Evolutionary conservation across 2,329 filamentous ascomycete genomes (phyloP), one percentile per base, ranked within the genome.

Genomic region (Verticillium dahliae): DNA sequence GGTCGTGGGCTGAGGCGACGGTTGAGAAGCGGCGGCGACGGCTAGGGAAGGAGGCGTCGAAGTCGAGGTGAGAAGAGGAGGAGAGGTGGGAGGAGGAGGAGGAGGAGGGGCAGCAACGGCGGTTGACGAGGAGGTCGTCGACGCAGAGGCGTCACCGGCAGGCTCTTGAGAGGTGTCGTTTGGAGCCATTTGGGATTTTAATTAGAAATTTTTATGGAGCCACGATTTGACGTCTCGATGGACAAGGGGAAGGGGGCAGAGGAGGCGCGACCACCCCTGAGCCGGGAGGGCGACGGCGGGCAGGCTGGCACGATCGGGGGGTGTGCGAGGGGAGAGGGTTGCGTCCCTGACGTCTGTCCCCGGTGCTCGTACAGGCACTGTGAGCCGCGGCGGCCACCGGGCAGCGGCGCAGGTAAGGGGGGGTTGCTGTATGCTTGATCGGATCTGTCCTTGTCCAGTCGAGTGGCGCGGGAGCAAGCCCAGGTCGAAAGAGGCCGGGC

Each of bases 191-290:
- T 72, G 70, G 71, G 70, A 70, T 71, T 73, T 75, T 73, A 74
- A 74, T 75, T 74, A 72, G 71, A 70, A 67, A 70, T 71, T 73
- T 73, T 72, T 73, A 73, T 73, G 72, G 72, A 73, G 71, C 71
- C 73, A 71, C 68, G 69, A 73, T 73, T 72, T 56, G 52, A 63
- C 60, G 56, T 62, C 62, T 68, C 69, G 67, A 69, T 66, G 69
- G 68, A 69, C 64, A 65, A 69, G 69, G 69, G 70, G 69, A 65
- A 60, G 56, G 64, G 39, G 64, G 39, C 57, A 39, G 45, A 34
- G 34, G 35, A 65, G 62, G 64, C 64, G 62, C 62, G 62, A 64
- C 45, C 62, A 64, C 64, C 64, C 62, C 57, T 58, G 57, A 50
- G 57, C 57, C 57, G 57, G 35, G 33, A 58, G 57, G 57, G 57